phyloP scores from a whole-genome alignment of 2,329 filamentous ascomycete genomes.

The Ceratocystis huliohia region DNA sequence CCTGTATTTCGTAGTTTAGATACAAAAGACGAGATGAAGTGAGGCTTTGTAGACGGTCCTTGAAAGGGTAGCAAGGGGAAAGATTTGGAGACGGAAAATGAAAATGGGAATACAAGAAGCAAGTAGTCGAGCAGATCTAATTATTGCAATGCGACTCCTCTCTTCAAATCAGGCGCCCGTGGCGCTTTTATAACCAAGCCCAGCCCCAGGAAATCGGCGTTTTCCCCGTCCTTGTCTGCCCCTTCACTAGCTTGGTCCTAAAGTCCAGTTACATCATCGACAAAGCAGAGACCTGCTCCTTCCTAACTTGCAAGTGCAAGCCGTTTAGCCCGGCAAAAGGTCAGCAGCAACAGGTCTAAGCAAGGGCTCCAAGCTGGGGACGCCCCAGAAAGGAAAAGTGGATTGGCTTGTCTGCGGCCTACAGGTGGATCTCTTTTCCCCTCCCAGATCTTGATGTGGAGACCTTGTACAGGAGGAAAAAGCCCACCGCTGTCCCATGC shows the following conservation, averaged over 20 bases:
- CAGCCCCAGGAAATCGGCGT: not conserved
- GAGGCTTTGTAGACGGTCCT: no score
- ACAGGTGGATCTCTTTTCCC: not conserved
- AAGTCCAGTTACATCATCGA: constrained; percentile 6
- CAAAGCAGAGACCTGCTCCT: not conserved
- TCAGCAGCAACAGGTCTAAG: not conserved
- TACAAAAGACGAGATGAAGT: no score
- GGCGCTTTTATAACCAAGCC: not conserved
- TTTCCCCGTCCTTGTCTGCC: not conserved
- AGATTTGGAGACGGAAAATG: no score
- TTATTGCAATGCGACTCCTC: not conserved
- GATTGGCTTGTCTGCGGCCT: not conserved
- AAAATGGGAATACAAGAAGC: not conserved
- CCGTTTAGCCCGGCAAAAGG: not conserved
- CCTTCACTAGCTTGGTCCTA: not conserved
- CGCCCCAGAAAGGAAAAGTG: not conserved
- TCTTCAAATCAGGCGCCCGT: not conserved
- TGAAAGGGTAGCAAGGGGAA: no score
- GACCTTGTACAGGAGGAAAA: not conserved
- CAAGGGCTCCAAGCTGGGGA: not conserved
- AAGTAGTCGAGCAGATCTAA: not conserved
- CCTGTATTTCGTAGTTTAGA: no score
- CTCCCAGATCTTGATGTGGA: not conserved
- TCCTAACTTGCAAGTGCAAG: not conserved
- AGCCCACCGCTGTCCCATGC: not conserved